Evolutionary conservation across 495 filamentous ascomycete genomes (phyloP), one percentile per base, ranked within the genome.

Genomic region (Penicillium waksmanii): DNA sequence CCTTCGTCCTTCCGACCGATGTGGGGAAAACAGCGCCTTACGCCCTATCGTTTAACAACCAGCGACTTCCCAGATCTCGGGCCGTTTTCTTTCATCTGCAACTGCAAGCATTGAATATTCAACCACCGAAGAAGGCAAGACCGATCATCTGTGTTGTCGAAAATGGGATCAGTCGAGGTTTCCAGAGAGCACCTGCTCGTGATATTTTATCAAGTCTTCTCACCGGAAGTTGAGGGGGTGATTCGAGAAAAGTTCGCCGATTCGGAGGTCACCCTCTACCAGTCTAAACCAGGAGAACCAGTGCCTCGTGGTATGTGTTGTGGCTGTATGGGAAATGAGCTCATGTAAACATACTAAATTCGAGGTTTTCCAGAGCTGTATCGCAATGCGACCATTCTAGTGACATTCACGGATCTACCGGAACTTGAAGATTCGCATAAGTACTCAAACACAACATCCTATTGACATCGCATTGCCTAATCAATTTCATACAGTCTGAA

Each of bases 331-430:
- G 40, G 2, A 18, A 31, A 31, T 53, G 3, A 12, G 1, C 21
- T 7, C n/a, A 10, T 35, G 11, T 5, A 25, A 34, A 31, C 3
- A 38, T 49, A 35, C 25, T 48, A 15, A 56, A 43, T 34, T 21
- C 25, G 10, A 5, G 8, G 5, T 17, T 0, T 7, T 11, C 21
- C 49, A 68, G 83, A 85, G 17, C 57, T 83, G 11, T 90, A 77
- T 73, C 75, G 82, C 47, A 76, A 84, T 47, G 84, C 81, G n/a
- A 91, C 86, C 3, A 76, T 92, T 21, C 76, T 92, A 11, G 71
- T 84, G 42, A 90, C 89, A 0, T 81, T 86, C 18, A 67, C 71
- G 13, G 63, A 78, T 51, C 69, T 93, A 21, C 85, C 85, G 6
- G 65, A 64, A 25, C 65, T 62, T 27, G 63, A 70, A 35, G 69